Evolutionary conservation across 345 rosid genomes (phyloP).

Genomic region (Trapa bicornis): DNA sequence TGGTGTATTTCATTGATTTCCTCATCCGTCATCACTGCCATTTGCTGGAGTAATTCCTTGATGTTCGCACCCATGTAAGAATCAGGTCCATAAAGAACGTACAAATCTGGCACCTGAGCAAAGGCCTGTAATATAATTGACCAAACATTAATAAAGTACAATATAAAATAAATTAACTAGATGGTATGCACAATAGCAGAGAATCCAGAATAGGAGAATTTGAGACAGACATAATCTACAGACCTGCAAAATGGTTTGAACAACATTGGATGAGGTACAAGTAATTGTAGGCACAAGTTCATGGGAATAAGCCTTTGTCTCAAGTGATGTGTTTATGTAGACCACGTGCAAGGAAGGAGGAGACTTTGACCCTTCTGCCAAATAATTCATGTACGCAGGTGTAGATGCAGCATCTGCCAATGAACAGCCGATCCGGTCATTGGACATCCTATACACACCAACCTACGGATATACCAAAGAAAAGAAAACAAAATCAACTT

Average conservation of each 20-base stretch:
- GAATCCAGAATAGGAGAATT: neutral
- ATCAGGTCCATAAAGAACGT: constrained; percentile 89
- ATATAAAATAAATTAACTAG: neutral
- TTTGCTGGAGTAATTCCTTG: constrained; percentile 68
- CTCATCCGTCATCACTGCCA: constrained; percentile 79
- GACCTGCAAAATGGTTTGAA: constrained; percentile 90
- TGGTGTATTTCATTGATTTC: constrained; percentile 74
- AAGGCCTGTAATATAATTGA: constrained; percentile 42
- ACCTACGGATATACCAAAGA: constrained; percentile 35
- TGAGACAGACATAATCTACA: constrained; percentile 7
- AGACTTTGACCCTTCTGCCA: constrained; percentile 49
- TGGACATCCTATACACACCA: constrained; percentile 88
- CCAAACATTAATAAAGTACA: neutral
- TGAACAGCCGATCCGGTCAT: constrained; percentile 86
- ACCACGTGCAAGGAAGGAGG: constrained; percentile 74
- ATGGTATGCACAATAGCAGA: too few relatives aligned
- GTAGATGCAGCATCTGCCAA: constrained; percentile 92
- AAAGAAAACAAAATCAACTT: neutral
- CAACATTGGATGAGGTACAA: constrained; percentile 92
- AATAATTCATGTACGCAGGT: constrained; percentile 73
- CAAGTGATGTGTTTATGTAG: constrained; percentile 77
- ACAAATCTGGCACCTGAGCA: constrained; percentile 67
- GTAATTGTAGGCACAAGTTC: constrained; percentile 97
- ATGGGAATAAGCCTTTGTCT: constrained; percentile 90
- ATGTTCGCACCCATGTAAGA: constrained; percentile 98